Conservation (phyloP, 352 stramenopile species). For the Globisporangium parvum region DNA sequence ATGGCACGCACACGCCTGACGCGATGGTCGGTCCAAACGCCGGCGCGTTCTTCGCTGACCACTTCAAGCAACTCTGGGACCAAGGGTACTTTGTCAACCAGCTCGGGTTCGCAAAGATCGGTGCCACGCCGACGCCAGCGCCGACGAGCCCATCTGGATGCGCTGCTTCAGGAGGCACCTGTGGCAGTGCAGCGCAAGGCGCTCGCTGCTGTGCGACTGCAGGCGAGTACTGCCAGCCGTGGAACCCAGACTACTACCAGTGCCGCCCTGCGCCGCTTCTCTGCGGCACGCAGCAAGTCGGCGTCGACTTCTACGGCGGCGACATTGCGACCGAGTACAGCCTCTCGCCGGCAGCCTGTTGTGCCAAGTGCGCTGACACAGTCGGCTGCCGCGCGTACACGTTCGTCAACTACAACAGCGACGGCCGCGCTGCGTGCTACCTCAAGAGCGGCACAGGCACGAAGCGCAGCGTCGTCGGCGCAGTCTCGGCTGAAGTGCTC, state of each 20-base stretch:
- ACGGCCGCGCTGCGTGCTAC: slow-evolving; percentile 1
- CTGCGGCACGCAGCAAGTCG: slow-evolving; percentile 7
- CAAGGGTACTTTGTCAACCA: slow-evolving; percentile 54
- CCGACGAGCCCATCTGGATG: slow-evolving; percentile 1
- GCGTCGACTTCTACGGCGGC: slow-evolving; percentile 11
- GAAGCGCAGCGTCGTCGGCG: background rate
- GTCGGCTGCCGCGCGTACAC: slow-evolving; percentile 26
- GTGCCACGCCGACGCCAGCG: slow-evolving; percentile 9
- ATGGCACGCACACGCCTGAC: slow-evolving; percentile 25
- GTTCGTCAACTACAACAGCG: slow-evolving; percentile 20
- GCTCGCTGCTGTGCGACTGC: slow-evolving; percentile 3
- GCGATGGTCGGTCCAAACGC: slow-evolving; percentile 43
- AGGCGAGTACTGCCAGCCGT: slow-evolving; percentile 22
- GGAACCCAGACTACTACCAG: slow-evolving; percentile 24
- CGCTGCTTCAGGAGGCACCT: background rate
- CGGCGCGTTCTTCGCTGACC: slow-evolving; percentile 46
- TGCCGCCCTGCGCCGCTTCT: slow-evolving; percentile 3
- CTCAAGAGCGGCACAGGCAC: background rate
- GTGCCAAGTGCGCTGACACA: slow-evolving; percentile 11
- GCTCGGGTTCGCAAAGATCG: slow-evolving; percentile 27
- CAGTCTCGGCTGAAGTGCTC: background rate
- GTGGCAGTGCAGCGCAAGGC: background rate
- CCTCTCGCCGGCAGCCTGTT: slow-evolving; percentile 9
- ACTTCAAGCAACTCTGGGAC: slow-evolving; percentile 59
- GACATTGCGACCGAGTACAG: slow-evolving; percentile 8